phyloP scores from a whole-genome alignment of 2,329 filamentous ascomycete genomes.

The Ascochyta viciae-villosae region DNA sequence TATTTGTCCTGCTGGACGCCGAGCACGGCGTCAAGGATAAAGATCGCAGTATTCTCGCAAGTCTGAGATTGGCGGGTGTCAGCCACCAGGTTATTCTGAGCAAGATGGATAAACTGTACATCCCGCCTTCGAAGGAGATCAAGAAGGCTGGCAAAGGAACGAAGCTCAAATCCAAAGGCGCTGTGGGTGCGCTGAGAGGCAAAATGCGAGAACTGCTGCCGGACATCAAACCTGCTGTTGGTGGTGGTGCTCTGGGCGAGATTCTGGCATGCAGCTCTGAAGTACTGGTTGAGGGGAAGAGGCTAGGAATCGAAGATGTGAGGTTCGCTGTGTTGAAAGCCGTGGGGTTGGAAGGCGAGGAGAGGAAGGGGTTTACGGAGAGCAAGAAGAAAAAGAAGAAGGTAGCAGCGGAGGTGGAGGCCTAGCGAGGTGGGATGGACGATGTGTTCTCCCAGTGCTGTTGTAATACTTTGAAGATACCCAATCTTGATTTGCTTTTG shows the following conservation, averaged over 20 bases:
- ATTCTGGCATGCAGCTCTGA: constrained; percentile 66
- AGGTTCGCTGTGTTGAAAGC: constrained; percentile 70
- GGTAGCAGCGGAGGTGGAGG: background rate
- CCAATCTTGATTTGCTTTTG: too few species aligned
- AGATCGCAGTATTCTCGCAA: constrained; percentile 64
- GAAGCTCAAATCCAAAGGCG: constrained; percentile 30
- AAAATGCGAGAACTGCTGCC: constrained; percentile 47
- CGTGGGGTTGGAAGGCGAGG: constrained; percentile 36
- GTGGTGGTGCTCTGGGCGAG: constrained; percentile 60
- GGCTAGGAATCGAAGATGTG: constrained; percentile 67
- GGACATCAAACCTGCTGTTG: constrained; percentile 43
- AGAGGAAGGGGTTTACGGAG: constrained; percentile 10
- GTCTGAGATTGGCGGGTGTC: constrained; percentile 64
- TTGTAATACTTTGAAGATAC: too few species aligned
- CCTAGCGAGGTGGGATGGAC: background rate
- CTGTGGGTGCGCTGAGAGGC: constrained; percentile 55
- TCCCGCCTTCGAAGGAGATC: constrained; percentile 31
- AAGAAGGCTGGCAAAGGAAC: constrained; percentile 18
- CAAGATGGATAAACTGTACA: constrained; percentile 63
- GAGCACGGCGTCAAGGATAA: constrained; percentile 68
- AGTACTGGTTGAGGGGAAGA: constrained; percentile 55
- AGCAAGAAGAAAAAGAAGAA: constrained; percentile 12
- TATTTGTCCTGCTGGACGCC: constrained; percentile 70
- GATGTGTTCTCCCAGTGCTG: too few species aligned
- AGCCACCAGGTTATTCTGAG: constrained; percentile 71